Evolutionary conservation across 108 stramenopile species (phyloP).

Genomic region (Discostella stelligeroides): DNA sequence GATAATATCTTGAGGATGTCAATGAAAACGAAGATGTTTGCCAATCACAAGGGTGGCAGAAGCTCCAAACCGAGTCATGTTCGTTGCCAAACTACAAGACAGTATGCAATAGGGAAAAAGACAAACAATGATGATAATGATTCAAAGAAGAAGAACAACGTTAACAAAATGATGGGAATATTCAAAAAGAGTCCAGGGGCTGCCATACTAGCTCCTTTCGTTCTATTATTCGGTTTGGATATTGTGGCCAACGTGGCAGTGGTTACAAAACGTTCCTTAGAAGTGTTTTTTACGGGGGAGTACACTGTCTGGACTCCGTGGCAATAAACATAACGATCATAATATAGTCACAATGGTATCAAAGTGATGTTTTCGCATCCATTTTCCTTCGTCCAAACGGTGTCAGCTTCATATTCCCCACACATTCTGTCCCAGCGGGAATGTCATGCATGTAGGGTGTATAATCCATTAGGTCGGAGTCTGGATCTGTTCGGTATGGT

Average conservation of each 20-base stretch:
- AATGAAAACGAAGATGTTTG: too few species aligned
- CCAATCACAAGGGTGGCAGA: too few species aligned
- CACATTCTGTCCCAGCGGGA: constrained; percentile 44
- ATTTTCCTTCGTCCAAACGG: constrained; percentile 39
- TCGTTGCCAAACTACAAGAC: too few species aligned
- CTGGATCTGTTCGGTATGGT: constrained; percentile 59
- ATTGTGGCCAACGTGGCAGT: constrained; percentile 51
- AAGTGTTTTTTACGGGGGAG: constrained; percentile 43
- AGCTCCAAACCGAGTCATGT: too few species aligned
- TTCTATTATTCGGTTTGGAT: constrained; percentile 58
- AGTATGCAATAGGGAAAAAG: not conserved
- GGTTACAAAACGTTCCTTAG: constrained; percentile 55
- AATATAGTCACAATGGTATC: too few species aligned
- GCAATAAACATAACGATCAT: constrained; percentile 32
- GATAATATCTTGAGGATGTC: too few species aligned
- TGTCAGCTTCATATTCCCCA: constrained; percentile 74
- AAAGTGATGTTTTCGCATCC: too few species aligned
- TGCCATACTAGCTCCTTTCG: constrained; percentile 45
- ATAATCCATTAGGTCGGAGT: constrained; percentile 59
- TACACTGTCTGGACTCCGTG: constrained; percentile 42
- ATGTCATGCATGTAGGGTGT: constrained; percentile 83
- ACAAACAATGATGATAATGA: not conserved
- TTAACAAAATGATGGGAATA: constrained; percentile 4
- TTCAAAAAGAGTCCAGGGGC: constrained; percentile 57
- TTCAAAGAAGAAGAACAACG: not conserved